phyloP scores from a whole-genome alignment of 768 basidiomycete species.

The Porphyrellus cyaneotinctus region DNA sequence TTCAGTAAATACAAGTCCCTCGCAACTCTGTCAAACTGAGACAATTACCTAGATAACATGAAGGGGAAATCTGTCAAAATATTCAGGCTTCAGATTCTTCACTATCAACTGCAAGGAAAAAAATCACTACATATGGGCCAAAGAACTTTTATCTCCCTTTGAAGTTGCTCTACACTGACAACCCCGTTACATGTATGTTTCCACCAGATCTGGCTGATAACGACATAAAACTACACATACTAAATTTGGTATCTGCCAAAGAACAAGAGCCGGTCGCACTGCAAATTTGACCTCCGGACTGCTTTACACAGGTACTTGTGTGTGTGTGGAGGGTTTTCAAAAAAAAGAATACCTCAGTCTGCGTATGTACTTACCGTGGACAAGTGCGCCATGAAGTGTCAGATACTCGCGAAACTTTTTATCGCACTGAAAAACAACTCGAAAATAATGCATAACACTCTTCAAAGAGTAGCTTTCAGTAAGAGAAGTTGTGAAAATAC shows the following conservation, averaged over 20 bases:
- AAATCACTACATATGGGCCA: too few relatives aligned
- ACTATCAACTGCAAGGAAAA: too few relatives aligned
- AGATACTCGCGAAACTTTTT: not conserved
- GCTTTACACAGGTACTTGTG: not conserved
- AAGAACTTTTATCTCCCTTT: too few relatives aligned
- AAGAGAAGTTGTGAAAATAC: not conserved
- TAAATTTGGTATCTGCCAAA: conserved; percentile 21
- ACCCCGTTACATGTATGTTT: not conserved
- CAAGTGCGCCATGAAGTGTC: not conserved
- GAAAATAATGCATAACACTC: too few relatives aligned
- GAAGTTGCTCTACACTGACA: not conserved
- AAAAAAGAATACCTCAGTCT: not conserved
- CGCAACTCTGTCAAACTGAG: not conserved
- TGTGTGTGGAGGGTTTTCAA: not conserved
- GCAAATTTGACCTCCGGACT: not conserved
- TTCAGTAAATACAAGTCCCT: too few relatives aligned
- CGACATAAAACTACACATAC: conserved; percentile 6
- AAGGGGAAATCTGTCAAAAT: too few relatives aligned
- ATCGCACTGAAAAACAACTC: not conserved
- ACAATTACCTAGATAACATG: not conserved
- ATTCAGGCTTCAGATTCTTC: too few relatives aligned
- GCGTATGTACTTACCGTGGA: too few relatives aligned
- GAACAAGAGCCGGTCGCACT: not conserved
- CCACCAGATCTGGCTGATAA: too few relatives aligned
- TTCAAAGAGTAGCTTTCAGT: not conserved